These are phyloP conservation scores for Medicago arabica DNA, from an alignment of 306 rosid genomes.

Conservation along the genomic window DNA sequence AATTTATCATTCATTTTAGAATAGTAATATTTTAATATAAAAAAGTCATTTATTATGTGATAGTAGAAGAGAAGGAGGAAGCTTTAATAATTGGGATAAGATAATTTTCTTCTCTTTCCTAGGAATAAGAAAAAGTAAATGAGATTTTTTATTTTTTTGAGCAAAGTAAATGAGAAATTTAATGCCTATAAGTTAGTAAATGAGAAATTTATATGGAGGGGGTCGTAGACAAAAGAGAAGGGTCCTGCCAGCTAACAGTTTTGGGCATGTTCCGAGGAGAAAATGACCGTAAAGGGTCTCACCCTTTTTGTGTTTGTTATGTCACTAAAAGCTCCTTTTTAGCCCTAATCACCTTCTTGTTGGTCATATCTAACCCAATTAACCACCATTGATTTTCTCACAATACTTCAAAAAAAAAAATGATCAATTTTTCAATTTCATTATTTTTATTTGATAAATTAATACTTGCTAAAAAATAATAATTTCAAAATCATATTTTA, in stretches of 20 bases:
- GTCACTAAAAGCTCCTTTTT: constrained; percentile 66
- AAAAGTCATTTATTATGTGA: too few relatives aligned
- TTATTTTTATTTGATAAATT: too few relatives aligned
- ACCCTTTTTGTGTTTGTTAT: constrained; percentile 50
- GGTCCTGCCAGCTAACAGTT: constrained; percentile 53
- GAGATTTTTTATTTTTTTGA: too few relatives aligned
- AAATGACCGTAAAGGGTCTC: constrained; percentile 63
- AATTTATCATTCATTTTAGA: too few relatives aligned
- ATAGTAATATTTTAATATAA: too few relatives aligned
- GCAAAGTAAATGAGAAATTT: neutral
- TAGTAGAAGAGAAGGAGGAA: too few relatives aligned
- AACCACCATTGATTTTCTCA: constrained; percentile 9
- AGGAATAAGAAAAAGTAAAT: neutral
- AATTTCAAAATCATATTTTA: too few relatives aligned
- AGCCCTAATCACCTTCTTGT: constrained; percentile 49
- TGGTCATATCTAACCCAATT: constrained; percentile 6
- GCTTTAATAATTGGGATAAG: neutral
- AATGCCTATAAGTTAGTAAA: constrained; percentile 23
- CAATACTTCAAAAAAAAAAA: neutral
- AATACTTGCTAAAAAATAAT: too few relatives aligned
- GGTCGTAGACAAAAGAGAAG: constrained; percentile 33
- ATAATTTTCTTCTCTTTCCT: neutral
- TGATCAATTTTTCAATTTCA: too few relatives aligned
- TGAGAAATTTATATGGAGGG: constrained; percentile 1
- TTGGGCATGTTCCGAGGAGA: constrained; percentile 60